Evolutionary conservation across 345 rosid species (phyloP).

Genomic region (Salix koriyanagi): DNA sequence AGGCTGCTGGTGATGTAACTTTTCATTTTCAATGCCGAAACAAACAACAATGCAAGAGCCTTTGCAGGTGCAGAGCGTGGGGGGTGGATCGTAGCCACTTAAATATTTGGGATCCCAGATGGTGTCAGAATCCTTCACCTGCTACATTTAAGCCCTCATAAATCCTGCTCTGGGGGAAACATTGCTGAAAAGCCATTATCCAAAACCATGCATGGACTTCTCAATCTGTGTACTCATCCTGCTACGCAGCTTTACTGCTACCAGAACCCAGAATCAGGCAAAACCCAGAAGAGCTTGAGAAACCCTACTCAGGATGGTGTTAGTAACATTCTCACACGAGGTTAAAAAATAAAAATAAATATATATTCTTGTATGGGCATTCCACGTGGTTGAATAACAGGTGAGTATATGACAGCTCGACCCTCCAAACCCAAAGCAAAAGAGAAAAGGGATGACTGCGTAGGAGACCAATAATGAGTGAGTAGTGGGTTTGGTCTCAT

Average conservation of each 20-base stretch:
- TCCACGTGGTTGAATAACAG: too few relatives aligned
- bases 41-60: too few relatives aligned
- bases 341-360: too few relatives aligned
- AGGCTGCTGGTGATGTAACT: neutral
- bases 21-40: neutral
- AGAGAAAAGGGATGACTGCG: too few relatives aligned
- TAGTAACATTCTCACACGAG: too few relatives aligned
- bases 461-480: neutral
- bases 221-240: neutral
- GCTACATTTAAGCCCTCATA: neutral
- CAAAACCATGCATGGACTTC: too few relatives aligned
- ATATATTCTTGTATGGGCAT: too few relatives aligned
- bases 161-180: neutral
- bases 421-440: neutral
- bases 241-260: neutral
- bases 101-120: neutral
- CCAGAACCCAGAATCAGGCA: neutral
- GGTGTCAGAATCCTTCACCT: slow-evolving; percentile 9
- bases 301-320: too few relatives aligned
- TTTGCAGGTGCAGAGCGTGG: slow-evolving; percentile 1
- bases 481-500: neutral
- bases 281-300: too few relatives aligned
- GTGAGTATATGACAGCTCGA: too few relatives aligned
- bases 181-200: neutral
- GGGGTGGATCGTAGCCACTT: too few relatives aligned